These are phyloP conservation scores for Fusarium musae DNA, from an alignment of 2,329 filamentous ascomycete genomes.

Conservation along the genomic window DNA sequence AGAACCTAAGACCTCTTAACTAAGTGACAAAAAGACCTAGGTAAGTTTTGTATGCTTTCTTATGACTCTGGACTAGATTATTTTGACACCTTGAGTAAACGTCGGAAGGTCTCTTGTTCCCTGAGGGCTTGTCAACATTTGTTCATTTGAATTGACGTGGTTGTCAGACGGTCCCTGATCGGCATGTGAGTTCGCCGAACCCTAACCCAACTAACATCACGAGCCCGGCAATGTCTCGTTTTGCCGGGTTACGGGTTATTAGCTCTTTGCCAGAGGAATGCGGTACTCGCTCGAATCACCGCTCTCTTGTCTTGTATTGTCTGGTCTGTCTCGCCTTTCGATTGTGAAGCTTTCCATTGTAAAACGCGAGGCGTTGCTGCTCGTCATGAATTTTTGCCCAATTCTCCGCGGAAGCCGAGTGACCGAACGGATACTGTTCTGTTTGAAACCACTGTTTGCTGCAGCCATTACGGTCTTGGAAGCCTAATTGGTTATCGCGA, in stretches of 20 bases:
- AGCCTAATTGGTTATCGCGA: conserved; percentile 1
- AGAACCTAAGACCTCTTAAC: no score
- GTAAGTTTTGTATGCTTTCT: not conserved
- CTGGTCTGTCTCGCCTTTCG: not conserved
- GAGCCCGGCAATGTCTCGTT: not conserved
- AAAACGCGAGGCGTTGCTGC: not conserved
- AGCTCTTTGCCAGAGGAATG: conserved; percentile 27
- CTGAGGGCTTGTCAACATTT: conserved; percentile 3
- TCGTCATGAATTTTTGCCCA: not conserved
- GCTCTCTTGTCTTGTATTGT: not conserved
- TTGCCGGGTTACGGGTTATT: conserved; percentile 17
- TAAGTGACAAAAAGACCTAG: not conserved
- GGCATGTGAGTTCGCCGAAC: conserved; percentile 4
- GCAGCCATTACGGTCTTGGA: conserved; percentile 9
- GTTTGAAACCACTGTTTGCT: conserved; percentile 1
- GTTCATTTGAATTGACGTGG: conserved; percentile 2
- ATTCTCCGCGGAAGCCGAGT: conserved; percentile 8
- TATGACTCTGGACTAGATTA: not conserved
- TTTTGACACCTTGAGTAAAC: not conserved
- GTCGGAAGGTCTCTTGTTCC: not conserved
- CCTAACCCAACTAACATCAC: not conserved
- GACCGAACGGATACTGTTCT: conserved; percentile 1
- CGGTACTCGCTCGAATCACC: not conserved
- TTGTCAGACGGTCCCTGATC: conserved; percentile 20
- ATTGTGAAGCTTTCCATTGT: conserved; percentile 11